Base-by-base conservation (phyloP, 345 rosid species). In the Pseudoturritis turrita region DNA sequence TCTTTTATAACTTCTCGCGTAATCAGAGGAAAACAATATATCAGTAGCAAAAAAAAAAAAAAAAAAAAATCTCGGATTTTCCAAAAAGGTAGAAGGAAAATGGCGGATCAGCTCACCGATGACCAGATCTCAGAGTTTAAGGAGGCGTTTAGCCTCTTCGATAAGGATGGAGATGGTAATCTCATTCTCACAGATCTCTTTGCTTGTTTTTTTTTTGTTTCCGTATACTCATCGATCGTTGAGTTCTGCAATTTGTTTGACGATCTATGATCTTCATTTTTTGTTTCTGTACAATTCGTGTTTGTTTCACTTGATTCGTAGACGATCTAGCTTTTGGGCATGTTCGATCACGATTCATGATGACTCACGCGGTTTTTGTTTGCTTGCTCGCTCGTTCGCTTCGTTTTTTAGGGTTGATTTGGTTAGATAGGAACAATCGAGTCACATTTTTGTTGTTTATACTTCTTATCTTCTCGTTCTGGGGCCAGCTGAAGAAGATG, bases 41-140 rank as follows among this genome's bases (percentile, higher is more conserved):
- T 31, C 61, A 22, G 11, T 46, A 5, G 29, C 17, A 35, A 15
- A 29, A 29, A 29, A 29, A 29, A 29, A 29, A 29, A 29, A 29
- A 29, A 29, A 29, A 29, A 25, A 12, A 0, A 11, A 36, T 41
- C 25, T 76, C 71, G 15, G 59, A 58, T 28, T 60, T 43, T 28
- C 45, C 11, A 19, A 59, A 46, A 51, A 49, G 33, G 9, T 46
- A 0, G 3, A 36, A 77, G 35, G 26, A 47, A 62, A 74, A 80
- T 82, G 86, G 84, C 86, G 58, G 84, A 83, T 78, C 86, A 83
- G 72, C 81, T 80, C 59, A 83, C 82, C 51, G 84, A 83, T 56
- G 84, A 78, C 59, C 84, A 80, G 84, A 80, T 83, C 86, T 83
- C 77, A 13, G 81, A 77, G 69, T 77, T 77, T 74, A 77, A 77